These are phyloP conservation scores for Mytilinidion resinicola DNA, from an alignment of 495 filamentous ascomycete genomes.

Conservation along the genomic window DNA sequence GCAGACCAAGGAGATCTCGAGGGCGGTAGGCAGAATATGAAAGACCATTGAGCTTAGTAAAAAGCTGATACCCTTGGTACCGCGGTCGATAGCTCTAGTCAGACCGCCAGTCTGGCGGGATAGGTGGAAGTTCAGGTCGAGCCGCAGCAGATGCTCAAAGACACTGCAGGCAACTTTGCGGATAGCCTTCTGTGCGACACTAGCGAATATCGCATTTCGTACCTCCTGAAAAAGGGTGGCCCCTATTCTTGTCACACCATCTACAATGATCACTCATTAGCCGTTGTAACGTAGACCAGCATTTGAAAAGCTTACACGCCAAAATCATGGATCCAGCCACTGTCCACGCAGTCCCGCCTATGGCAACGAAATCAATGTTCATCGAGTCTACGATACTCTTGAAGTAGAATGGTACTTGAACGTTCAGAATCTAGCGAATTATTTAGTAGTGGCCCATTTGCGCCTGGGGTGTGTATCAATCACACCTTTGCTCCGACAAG, in stretches of 20 bases:
- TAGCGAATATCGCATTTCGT: slow-evolving; percentile 92
- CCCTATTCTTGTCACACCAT: slow-evolving; percentile 81
- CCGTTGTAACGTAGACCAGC: background rate
- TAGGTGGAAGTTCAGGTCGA: slow-evolving; percentile 92
- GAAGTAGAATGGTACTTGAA: slow-evolving; percentile 98
- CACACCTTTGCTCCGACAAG: slow-evolving; percentile 78
- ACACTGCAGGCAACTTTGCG: slow-evolving; percentile 84
- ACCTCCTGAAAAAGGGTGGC: slow-evolving; percentile 84
- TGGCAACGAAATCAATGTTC: slow-evolving; percentile 82
- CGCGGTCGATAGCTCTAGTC: slow-evolving; percentile 90
- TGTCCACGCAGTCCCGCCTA: slow-evolving; percentile 80
- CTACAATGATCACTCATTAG: slow-evolving; percentile 34
- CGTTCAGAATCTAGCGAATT: slow-evolving; percentile 66
- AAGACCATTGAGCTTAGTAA: slow-evolving; percentile 97
- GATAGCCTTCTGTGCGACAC: slow-evolving; percentile 94
- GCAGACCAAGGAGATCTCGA: slow-evolving; percentile 93
- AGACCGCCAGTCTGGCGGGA: slow-evolving; percentile 89
- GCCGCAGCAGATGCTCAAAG: slow-evolving; percentile 78
- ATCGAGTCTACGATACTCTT: slow-evolving; percentile 94
- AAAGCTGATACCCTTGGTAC: slow-evolving; percentile 97
- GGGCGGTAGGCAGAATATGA: slow-evolving; percentile 85
- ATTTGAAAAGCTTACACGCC: slow-evolving; percentile 51
- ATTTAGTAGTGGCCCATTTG: background rate
- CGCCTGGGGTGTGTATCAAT: background rate
- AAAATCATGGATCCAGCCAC: slow-evolving; percentile 88